Evolutionary conservation across 2,329 filamentous ascomycete genomes (phyloP), one percentile per base, ranked within the genome.

Genomic region (Tympanopsis confertula): DNA sequence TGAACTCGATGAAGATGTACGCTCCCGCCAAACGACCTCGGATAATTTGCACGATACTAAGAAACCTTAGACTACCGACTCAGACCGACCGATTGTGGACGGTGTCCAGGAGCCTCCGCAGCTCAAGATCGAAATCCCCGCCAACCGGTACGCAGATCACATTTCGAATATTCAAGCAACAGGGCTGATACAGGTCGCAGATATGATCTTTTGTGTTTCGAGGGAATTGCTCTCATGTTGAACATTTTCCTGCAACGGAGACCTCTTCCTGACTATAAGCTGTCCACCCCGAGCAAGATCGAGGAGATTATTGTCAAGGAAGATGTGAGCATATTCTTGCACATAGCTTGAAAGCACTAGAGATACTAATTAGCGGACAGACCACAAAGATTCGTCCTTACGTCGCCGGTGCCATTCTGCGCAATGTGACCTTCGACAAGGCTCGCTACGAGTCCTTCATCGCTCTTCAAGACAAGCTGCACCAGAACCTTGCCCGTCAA

Each of bases 361-460:
- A 18, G 10, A 10, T 14, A 22, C 13, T 29, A 10, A 15, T 30
- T 32, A 30, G 4, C 77, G 65, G 15, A 13, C 7, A 33, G 30
- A 94, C 87, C 20, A 69, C 70, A 40, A 74, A 79, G 59, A 79
- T 98, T 49, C 78, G 91, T 36, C 89, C 88, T 29, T 85, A 91
- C 47, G 83, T 94, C 45, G 86, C 89, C 13, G 87, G 83, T 43
- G 87, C 89, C 35, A 84, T 98, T 46, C 68, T 98, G 44, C 80
- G 91, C 47, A 85, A 87, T 56, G 74, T 98, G 67, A 86, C 80
- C 53, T 96, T 98, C 69, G 88, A 85, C 49, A 73, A 91, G 65
- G 85, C 81, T 48, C 74, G 83, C 47, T 98, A 98, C 60, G 86
- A 94, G 50, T 95, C 87, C 53, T 98, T 98, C 82, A 98, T 98